Conservation (phyloP, 768 basidiomycete species). For the Auriculariales sp. region DNA sequence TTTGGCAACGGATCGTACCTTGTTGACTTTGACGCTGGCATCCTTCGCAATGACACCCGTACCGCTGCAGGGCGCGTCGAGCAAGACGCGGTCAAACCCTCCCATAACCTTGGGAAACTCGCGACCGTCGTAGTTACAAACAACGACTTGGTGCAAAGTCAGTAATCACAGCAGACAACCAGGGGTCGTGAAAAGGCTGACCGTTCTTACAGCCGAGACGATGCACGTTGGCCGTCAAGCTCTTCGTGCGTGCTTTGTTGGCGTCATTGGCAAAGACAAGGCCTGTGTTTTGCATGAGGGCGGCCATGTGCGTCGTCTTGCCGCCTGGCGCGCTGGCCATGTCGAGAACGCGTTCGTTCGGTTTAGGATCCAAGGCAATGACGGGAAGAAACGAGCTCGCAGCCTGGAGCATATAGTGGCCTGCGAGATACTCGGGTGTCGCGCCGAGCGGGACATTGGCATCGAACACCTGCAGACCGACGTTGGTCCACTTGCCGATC, state of each 20-base stretch:
- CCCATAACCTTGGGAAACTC: conserved; percentile 99
- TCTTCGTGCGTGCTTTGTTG: conserved; percentile 89
- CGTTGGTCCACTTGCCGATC: conserved; percentile 98
- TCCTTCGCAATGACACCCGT: conserved; percentile 99
- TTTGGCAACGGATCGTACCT: conserved; percentile 37
- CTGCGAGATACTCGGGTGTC: conserved; percentile 96
- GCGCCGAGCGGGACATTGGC: conserved; percentile 92
- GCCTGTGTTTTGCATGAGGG: conserved; percentile 95
- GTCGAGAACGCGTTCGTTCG: conserved; percentile 86
- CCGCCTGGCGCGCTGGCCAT: conserved; percentile 99
- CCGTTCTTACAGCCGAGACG: conserved; percentile 95
- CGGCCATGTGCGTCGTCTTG: conserved; percentile 95
- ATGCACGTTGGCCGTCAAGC: conserved; percentile 91
- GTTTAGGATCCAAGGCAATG: conserved; percentile 85
- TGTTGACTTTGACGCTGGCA: conserved; percentile 93
- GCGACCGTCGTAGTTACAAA: conserved; percentile 93
- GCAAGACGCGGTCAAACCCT: conserved; percentile 90
- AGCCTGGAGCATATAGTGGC: conserved; percentile 99
- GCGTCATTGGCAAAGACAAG: conserved; percentile 94
- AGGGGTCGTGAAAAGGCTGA: no score
- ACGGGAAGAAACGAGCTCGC: conserved; percentile 99
- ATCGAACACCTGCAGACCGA: conserved; percentile 97
- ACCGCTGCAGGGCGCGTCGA: conserved; percentile 96
- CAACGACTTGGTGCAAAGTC: no score
- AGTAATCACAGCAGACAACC: no score